Percentiles rank a stretch among this genome's conserved stretches.
Evolutionary conservation across 2,329 filamentous ascomycete species (phyloP).

Genomic region (Monosporascus sp.): DNA sequence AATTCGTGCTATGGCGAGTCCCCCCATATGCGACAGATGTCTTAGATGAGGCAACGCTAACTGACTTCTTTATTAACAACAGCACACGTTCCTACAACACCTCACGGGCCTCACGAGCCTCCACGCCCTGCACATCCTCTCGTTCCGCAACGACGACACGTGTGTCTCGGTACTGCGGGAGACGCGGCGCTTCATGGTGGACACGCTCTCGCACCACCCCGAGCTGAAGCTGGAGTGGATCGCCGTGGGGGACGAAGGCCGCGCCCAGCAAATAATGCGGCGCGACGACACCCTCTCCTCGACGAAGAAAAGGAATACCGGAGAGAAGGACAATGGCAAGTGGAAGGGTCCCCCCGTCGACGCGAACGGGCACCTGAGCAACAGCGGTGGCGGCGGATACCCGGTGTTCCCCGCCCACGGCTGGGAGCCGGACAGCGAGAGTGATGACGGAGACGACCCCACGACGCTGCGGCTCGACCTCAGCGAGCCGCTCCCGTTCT

Average conservation of each 20-base stretch:
- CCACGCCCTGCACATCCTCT: constrained; percentile 50
- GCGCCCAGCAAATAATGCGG: constrained; percentile 44
- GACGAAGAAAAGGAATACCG: constrained; percentile 22
- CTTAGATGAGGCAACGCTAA: constrained; percentile 1
- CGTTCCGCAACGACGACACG: constrained; percentile 50
- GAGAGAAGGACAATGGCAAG: constrained; percentile 30
- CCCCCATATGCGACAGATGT: background rate
- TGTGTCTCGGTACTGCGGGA: constrained; percentile 53
- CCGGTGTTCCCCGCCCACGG: constrained; percentile 21
- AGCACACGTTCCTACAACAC: constrained; percentile 55
- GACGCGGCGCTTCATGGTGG: constrained; percentile 53
- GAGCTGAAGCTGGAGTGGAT: constrained; percentile 54
- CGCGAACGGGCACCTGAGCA: background rate
- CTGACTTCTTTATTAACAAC: constrained; percentile 3
- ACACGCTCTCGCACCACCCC: constrained; percentile 51
- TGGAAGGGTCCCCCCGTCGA: constrained; percentile 19
- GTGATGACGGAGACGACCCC: constrained; percentile 29
- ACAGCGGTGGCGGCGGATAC: constrained; percentile 13
- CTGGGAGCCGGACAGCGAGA: constrained; percentile 28
- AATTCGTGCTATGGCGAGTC: constrained; percentile 48
- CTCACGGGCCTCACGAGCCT: constrained; percentile 43
- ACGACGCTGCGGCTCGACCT: constrained; percentile 30
- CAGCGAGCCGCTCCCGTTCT: constrained; percentile 35
- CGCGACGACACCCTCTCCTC: constrained; percentile 8
- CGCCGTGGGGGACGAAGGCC: constrained; percentile 45